phyloP scores from a whole-genome alignment of 345 rosid genomes.

The Limnanthes douglasii region DNA sequence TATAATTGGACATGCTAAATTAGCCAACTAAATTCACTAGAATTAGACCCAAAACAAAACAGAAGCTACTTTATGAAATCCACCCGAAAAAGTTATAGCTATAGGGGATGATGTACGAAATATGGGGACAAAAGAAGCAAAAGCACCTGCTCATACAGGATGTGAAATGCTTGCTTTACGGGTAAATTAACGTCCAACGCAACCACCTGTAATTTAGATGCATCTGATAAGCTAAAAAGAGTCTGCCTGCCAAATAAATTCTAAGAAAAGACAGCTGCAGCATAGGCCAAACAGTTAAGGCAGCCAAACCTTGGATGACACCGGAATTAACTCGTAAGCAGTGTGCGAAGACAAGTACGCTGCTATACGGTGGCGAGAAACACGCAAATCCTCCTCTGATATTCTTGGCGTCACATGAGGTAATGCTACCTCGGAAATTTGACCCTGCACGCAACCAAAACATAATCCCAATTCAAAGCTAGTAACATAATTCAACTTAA shows the following conservation, averaged over 20 bases:
- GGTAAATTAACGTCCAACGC: slow-evolving; percentile 90
- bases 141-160: slow-evolving; percentile 97
- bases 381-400: slow-evolving; percentile 51
- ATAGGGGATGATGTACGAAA: too few species aligned
- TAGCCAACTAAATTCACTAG: slow-evolving; percentile 7
- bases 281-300: slow-evolving; percentile 15
- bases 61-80: too few species aligned
- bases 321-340: slow-evolving; percentile 91
- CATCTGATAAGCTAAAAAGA: not conserved
- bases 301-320: slow-evolving; percentile 91
- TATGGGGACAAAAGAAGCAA: too few species aligned
- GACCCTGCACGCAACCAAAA: too few species aligned
- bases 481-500: too few species aligned
- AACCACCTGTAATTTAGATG: slow-evolving; percentile 38
- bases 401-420: slow-evolving; percentile 17
- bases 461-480: too few species aligned
- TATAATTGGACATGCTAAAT: too few species aligned
- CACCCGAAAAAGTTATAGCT: too few species aligned
- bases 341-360: slow-evolving; percentile 60
- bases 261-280: slow-evolving; percentile 1
- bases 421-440: slow-evolving; percentile 26
- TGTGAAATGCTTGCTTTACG: slow-evolving; percentile 97
- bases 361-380: slow-evolving; percentile 58
- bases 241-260: not conserved
- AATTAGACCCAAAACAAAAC: too few species aligned